A percentile compares a stretch with the other conserved stretches of the same genome.
Conservation (phyloP, 1,284 basidiomycete species). For the Ustilago crameri region DNA sequence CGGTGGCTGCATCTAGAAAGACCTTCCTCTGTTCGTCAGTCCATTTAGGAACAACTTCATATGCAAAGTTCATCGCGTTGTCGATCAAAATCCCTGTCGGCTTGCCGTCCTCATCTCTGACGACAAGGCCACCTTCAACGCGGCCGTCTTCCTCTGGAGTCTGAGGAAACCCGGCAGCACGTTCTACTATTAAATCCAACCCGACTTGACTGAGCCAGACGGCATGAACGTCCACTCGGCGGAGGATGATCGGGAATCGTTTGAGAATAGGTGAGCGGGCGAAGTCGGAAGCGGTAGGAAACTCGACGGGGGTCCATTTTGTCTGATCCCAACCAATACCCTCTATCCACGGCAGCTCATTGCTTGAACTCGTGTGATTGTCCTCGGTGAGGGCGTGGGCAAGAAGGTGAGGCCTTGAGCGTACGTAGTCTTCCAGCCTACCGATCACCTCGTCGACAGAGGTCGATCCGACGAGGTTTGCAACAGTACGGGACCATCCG, state of each 20-base stretch:
- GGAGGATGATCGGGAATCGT: constrained; percentile 27
- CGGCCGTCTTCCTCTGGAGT: constrained; percentile 60
- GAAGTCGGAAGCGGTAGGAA: constrained; percentile 78
- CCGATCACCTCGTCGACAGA: constrained; percentile 46
- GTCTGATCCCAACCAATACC: constrained; percentile 96
- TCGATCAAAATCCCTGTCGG: constrained; percentile 76
- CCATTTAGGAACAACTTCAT: constrained; percentile 54
- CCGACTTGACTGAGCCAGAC: constrained; percentile 81
- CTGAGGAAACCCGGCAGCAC: constrained; percentile 65
- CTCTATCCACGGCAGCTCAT: constrained; percentile 75
- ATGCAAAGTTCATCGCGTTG: constrained; percentile 62
- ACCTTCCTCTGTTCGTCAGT: constrained; percentile 71
- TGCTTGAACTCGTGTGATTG: background rate
- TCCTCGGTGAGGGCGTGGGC: constrained; percentile 14
- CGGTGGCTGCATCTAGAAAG: constrained; percentile 77
- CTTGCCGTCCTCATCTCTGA: constrained; percentile 75
- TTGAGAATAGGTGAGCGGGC: constrained; percentile 68
- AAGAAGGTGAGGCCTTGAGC: constrained; percentile 27
- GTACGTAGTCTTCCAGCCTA: constrained; percentile 48
- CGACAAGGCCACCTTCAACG: constrained; percentile 80
- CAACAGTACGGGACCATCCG: constrained; percentile 54
- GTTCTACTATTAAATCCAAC: constrained; percentile 66
- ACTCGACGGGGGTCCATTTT: constrained; percentile 61
- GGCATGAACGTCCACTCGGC: constrained; percentile 79
- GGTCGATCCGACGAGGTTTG: constrained; percentile 50